Evolutionary conservation across 331 rosid species (phyloP), one percentile per base, ranked within the genome.

Genomic region (Stylosanthes scabra): DNA sequence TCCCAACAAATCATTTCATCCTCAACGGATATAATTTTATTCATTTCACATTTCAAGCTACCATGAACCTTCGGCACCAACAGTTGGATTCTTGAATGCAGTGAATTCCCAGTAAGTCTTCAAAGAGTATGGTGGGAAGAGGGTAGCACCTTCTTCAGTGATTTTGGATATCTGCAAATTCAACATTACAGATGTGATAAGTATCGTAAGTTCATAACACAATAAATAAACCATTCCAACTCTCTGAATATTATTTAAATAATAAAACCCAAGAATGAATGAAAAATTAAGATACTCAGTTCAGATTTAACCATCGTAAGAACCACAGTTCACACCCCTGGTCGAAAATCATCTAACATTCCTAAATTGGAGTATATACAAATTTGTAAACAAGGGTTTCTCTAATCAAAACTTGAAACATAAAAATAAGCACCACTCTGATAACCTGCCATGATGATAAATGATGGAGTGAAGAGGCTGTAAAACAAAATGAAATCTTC

Each of bases 1-100:
- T 31, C 37, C 37, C 37, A 31, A 5, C 5, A 31, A 31, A 31
- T 5, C 37, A 31, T 31, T 31, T 31, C 37, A 31, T 31, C 5
- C 3, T 5, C 37, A 31, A 31, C 37, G 5, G 13, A 13, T 50
- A 40, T 28, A 62, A 25, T 13, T 51, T 51, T 29, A 39, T 47
- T 59, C 44, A 51, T 47, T 59, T 57, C 59, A 8, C 41, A 55
- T n/a, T 63, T 59, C 44, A 52, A 55, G 54, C 88, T 92, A 90
- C 98, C 98, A 90, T n/a, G 98, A 90, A 11, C 96, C 98, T 83
- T 90, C 98, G 11, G 95, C 96, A 45, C 95, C 98, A 20, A 66
- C 78, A 4, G 93, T 89, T 28, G 93, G 98, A 77, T 90, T 92
- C 78, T 79, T 77, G 68, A 92, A 92, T 28, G 98, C 86, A 52